These are phyloP conservation scores for Sambucus nigra DNA, from an alignment of 129 eudicot genomes.

Conservation along the genomic window DNA sequence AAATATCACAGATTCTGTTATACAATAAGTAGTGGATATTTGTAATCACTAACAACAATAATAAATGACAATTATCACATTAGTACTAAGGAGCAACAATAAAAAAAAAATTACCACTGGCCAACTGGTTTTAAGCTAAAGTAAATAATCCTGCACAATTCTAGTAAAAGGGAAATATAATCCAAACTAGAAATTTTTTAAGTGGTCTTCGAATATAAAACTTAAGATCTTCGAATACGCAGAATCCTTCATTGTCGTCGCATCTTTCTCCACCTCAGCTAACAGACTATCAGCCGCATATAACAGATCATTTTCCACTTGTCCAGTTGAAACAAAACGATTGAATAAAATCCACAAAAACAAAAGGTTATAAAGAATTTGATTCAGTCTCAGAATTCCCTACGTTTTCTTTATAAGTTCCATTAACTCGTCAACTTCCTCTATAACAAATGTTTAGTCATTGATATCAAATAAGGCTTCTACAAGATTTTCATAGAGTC, in stretches of 20 bases:
- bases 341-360: constrained; percentile 88
- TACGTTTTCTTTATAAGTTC: constrained; percentile 94
- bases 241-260: constrained; percentile 74
- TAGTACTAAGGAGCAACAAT: no score
- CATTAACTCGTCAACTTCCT: constrained; percentile 92
- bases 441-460: constrained; percentile 69
- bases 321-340: constrained; percentile 85
- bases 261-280: constrained; percentile 95
- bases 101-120: no score
- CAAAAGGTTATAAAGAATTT: constrained; percentile 83
- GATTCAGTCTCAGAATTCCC: constrained; percentile 81
- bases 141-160: no score
- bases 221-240: constrained; percentile 61
- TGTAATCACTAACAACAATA: no score
- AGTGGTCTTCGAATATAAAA: no score
- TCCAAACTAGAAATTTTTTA: no score
- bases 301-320: constrained; percentile 62
- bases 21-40: no score
- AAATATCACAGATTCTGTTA: no score
- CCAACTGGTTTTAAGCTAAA: no score
- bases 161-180: no score
- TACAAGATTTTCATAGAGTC: constrained; percentile 78
- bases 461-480: constrained; percentile 82
- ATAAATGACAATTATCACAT: no score
- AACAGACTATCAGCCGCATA: constrained; percentile 91